These are phyloP conservation scores for Carex kokanica DNA, from an alignment of 176 grass and related monocot species.

Conservation along the genomic window DNA sequence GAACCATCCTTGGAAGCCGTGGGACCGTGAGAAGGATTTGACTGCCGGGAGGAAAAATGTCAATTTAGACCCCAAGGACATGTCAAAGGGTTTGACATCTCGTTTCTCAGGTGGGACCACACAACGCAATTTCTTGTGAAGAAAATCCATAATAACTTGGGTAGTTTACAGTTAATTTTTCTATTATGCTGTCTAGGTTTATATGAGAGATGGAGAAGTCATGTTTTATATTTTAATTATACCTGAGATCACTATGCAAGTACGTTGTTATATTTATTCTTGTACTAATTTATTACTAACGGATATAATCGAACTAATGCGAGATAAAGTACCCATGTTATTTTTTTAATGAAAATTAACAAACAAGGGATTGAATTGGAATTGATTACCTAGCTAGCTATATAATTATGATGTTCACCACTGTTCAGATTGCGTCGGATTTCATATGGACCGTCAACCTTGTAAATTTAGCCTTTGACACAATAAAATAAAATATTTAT, in stretches of 20 bases:
- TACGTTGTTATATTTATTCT: neutral
- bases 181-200: neutral
- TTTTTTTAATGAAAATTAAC: neutral
- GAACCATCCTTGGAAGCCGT: conserved; percentile 94
- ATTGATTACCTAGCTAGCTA: too few relatives aligned
- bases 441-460: too few relatives aligned
- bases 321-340: too few relatives aligned
- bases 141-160: neutral
- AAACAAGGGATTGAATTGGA: too few relatives aligned
- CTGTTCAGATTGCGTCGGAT: too few relatives aligned
- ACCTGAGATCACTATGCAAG: neutral
- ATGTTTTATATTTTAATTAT: neutral
- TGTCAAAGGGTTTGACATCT: conserved; percentile 60
- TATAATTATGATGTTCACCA: neutral
- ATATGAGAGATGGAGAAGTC: neutral
- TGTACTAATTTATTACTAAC: neutral
- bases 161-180: neutral
- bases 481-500: too few relatives aligned
- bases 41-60: conserved; percentile 66
- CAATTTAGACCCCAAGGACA: conserved; percentile 56
- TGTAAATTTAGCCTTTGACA: too few relatives aligned
- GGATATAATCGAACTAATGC: neutral
- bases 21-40: conserved; percentile 94
- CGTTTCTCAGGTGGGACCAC: conserved; percentile 71
- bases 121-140: conserved; percentile 73